Conservation (phyloP, 2,329 filamentous ascomycete genomes). For the Xylariaceae sp. region DNA sequence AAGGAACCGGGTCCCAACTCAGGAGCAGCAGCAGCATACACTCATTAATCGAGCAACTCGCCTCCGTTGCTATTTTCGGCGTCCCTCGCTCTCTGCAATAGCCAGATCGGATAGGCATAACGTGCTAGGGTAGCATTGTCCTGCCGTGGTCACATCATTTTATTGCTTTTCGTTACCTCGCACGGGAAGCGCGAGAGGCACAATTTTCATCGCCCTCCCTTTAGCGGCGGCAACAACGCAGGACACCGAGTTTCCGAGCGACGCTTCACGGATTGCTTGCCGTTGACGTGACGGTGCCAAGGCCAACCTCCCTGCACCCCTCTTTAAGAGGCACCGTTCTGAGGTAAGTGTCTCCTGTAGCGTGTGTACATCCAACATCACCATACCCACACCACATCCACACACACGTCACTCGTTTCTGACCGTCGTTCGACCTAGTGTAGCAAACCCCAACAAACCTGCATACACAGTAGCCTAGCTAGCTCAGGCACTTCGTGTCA, state of each 20-base stretch:
- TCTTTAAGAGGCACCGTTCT: slow-evolving; percentile 11
- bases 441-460: slow-evolving; percentile 1
- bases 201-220: slow-evolving; percentile 9
- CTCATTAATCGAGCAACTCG: slow-evolving; percentile 2
- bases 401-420: slow-evolving; percentile 2
- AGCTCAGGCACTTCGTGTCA: slow-evolving; percentile 30
- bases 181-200: slow-evolving; percentile 15
- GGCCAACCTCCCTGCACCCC: slow-evolving; percentile 16
- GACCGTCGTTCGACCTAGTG: slow-evolving; percentile 17
- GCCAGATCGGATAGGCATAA: neutral
- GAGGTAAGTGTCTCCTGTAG: neutral
- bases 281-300: slow-evolving; percentile 12
- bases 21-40: slow-evolving; percentile 14
- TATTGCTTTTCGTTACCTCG: neutral
- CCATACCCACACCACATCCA: slow-evolving; percentile 7
- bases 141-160: neutral
- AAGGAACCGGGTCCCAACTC: slow-evolving; percentile 1
- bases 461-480: slow-evolving; percentile 19
- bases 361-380: neutral
- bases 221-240: neutral
- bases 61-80: slow-evolving; percentile 6
- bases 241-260: slow-evolving; percentile 14
- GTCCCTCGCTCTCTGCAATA: neutral
- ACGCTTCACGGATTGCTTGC: slow-evolving; percentile 7
- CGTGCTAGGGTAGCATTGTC: neutral